A percentile compares a stretch with the other conserved stretches of the same genome.
Evolutionary conservation across 768 basidiomycete species (phyloP).

Genomic region (Pisolithus tinctorius): DNA sequence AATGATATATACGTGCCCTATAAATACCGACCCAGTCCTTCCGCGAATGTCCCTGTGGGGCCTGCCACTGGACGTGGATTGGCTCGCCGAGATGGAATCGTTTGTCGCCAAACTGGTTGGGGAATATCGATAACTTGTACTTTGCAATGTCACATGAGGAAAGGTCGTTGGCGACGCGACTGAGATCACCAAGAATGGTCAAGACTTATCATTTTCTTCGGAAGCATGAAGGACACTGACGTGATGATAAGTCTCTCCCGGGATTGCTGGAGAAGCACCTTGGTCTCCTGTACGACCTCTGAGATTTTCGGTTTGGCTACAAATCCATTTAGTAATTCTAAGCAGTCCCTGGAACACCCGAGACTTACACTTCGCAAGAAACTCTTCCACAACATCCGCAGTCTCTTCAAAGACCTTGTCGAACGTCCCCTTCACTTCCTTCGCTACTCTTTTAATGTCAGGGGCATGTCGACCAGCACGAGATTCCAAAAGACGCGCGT

Average conservation of each 20-base stretch:
- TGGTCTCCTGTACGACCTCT: slow-evolving; percentile 91
- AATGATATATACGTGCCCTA: slow-evolving; percentile 38
- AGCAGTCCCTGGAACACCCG: background rate
- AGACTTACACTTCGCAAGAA: slow-evolving; percentile 78
- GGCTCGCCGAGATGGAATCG: slow-evolving; percentile 89
- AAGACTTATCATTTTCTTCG: background rate
- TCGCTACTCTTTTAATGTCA: slow-evolving; percentile 75
- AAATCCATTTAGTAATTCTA: slow-evolving; percentile 5
- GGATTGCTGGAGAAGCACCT: slow-evolving; percentile 83
- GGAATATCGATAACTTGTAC: slow-evolving; percentile 63
- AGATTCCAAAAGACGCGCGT: slow-evolving; percentile 67
- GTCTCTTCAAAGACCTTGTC: slow-evolving; percentile 96
- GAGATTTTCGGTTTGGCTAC: slow-evolving; percentile 82
- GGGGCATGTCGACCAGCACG: slow-evolving; percentile 78
- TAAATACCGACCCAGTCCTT: slow-evolving; percentile 97
- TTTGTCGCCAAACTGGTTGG: slow-evolving; percentile 41
- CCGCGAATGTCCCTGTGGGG: slow-evolving; percentile 78
- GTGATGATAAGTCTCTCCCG: slow-evolving; percentile 88
- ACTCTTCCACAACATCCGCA: slow-evolving; percentile 88
- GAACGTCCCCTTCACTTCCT: slow-evolving; percentile 89
- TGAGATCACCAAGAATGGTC: slow-evolving; percentile 13
- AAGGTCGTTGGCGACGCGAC: slow-evolving; percentile 79
- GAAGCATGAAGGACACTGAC: slow-evolving; percentile 38
- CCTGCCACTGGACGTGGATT: slow-evolving; percentile 81
- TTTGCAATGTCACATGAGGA: slow-evolving; percentile 73